These are phyloP conservation scores for Ophiostoma australiae DNA, from an alignment of 2,329 filamentous ascomycete genomes.

Conservation along the genomic window DNA sequence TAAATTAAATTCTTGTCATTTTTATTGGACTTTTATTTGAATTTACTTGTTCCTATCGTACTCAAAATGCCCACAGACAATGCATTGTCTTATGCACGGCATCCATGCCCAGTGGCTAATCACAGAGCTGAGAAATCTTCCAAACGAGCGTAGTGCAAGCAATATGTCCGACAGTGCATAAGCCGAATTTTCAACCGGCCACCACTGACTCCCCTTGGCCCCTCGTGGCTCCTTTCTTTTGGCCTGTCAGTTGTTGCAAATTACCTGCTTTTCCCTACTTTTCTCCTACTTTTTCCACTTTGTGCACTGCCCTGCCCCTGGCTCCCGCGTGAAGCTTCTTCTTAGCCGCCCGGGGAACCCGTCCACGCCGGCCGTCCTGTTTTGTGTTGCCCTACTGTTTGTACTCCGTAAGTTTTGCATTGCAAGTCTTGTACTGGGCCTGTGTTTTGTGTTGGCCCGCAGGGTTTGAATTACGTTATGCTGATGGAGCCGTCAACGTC, in stretches of 20 bases:
- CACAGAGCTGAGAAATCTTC: neutral
- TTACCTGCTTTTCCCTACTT: neutral
- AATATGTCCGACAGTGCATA: neutral
- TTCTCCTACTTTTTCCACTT: neutral
- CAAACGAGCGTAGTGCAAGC: neutral
- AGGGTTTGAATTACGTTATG: neutral
- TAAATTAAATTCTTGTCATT: neutral
- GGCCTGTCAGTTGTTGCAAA: neutral
- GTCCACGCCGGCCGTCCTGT: neutral
- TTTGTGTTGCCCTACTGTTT: too few relatives aligned
- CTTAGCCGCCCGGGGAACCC: slow-evolving; percentile 9
- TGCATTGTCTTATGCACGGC: slow-evolving; percentile 1
- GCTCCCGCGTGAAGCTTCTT: slow-evolving; percentile 11
- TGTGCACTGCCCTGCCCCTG: slow-evolving; percentile 5
- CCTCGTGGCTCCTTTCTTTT: neutral
- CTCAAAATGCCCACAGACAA: neutral
- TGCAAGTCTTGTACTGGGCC: neutral
- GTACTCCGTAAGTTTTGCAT: too few relatives aligned
- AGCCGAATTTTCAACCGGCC: neutral
- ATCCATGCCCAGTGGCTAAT: neutral
- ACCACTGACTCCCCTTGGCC: neutral
- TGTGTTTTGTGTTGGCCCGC: neutral
- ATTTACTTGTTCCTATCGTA: neutral
- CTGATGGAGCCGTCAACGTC: neutral
- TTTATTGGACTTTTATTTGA: too few relatives aligned